A percentile compares a stretch with the other conserved stretches of the same genome.
Conservation (phyloP, 805 yeast genomes). For the Debaryomyces maramus region DNA sequence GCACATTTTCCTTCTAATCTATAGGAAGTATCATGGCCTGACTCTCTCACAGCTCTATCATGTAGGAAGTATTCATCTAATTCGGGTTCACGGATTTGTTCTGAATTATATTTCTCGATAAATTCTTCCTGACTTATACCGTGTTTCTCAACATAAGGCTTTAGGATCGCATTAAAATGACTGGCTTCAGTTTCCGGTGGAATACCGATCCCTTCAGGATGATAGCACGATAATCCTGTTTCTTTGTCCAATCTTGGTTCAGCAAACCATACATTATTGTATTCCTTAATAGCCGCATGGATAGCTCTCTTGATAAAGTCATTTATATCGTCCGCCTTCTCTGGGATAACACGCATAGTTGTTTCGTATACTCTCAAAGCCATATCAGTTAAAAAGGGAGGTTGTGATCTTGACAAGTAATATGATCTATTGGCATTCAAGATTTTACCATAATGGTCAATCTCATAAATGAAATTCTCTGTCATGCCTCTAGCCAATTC, state of each 20-base stretch:
- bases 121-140: constrained; percentile 60
- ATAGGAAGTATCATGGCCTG: constrained; percentile 94
- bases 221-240: constrained; percentile 85
- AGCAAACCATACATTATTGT: constrained; percentile 74
- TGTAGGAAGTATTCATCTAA: constrained; percentile 86
- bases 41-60: constrained; percentile 93
- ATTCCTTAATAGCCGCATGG: constrained; percentile 83
- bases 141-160: constrained; percentile 68
- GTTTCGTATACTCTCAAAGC: constrained; percentile 65
- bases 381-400: constrained; percentile 96
- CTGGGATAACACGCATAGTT: constrained; percentile 48
- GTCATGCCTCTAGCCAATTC: constrained; percentile 87
- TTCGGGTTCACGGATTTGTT: constrained; percentile 68
- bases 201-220: constrained; percentile 87
- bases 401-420: constrained; percentile 89
- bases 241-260: constrained; percentile 68
- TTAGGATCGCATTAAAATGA: constrained; percentile 74
- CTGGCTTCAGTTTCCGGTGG: constrained; percentile 96
- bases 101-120: constrained; percentile 60
- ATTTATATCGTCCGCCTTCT: constrained; percentile 38
- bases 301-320: constrained; percentile 67
- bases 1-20: constrained; percentile 90
- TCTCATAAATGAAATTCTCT: constrained; percentile 87
- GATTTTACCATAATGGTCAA: constrained; percentile 86
- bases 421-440: constrained; percentile 92